Evolutionary conservation across 2,329 filamentous ascomycete genomes (phyloP), one percentile per base, ranked within the genome.

Genomic region (Colletotrichum falcatum): DNA sequence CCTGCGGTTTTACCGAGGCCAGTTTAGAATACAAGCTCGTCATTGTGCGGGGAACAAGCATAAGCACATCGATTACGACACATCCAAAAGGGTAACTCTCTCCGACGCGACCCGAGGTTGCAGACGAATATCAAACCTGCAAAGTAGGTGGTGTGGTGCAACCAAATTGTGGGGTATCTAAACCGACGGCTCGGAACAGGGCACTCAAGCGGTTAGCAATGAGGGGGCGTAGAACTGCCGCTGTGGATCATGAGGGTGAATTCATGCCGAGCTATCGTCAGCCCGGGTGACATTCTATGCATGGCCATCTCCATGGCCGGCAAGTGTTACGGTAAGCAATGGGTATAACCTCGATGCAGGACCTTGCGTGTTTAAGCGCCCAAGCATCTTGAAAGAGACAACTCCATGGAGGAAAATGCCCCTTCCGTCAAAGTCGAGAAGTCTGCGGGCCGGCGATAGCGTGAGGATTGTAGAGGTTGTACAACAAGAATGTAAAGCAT

Each of bases 111-210:
- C 18, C 0, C 39, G 33, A 56, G 53, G 33, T 56, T 39, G 33
- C n/a, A 56, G 23, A 33, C 20, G 20, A 42, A 5, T 5, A 51
- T 49, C 49, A 49, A 35, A 4, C 3, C 28, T 20, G n/a, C n/a
- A 1, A n/a, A n/a, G 28, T 33, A 56, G 23, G 20, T n/a, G 5
- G 4, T 20, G 16, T 18, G 49, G 3, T 30, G 28, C 28, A 33
- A 23, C 33, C 16, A 16, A 9, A 37, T n/a, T n/a, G 55, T 18
- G 61, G 35, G 55, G 48, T 51, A 55, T 48, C 46, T 30, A 65
- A 56, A 61, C 61, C 39, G 48, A 30, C 14, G 37, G 4, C 3
- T 8, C 61, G 61, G 61, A 70, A 56, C 65, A 65, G 48, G 11
- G 28, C n/a, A 14, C 20, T 37, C 16, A 46, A 33, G 18, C n/a